Base-by-base conservation (phyloP, 2,329 filamentous ascomycete species). In the Diaporthe aspalathi region DNA sequence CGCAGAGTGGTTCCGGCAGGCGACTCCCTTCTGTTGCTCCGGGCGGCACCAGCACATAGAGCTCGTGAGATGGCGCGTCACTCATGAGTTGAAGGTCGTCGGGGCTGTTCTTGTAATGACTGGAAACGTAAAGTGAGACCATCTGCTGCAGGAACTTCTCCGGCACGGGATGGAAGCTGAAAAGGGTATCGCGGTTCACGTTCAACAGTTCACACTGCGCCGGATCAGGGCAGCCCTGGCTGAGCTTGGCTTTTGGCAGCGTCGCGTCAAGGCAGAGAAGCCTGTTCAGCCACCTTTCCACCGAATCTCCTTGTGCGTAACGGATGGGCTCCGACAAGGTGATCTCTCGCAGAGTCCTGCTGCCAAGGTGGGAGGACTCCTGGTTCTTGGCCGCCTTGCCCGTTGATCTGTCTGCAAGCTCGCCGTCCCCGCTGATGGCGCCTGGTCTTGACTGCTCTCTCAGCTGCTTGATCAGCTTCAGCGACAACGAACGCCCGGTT, bases 61-160 rank as follows among this genome's bases (percentile, higher is more conserved):
- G 89, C 80, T 98, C 95, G 81, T 99, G 96, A 0, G 96, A 95
- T 1, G 96, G 96, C 1, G 96, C 96, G 81, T 99, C 96, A 73
- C 94, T 97, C 94, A 99, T 97, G 70, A 99, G 89, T 80, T 98
- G 96, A n/a, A 99, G 87, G 78, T 99, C 96, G 77, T 99, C 97
- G 0, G 96, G 96, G 0, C 95, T 94, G 83, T 99, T 99, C 83
- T 98, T 98, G 86, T 99, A 98, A 81, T 97, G 94, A 67, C 94
- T 97, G 35, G 96, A 94, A 35, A 99, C 97, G 77, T 98, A 99
- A 2, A 99, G 88, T 0, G 95, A 94, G 83, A 99, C 95, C 94
- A 99, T 98, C 77, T 97, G 94, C 80, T 99, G 96, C 69, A 99
- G 84, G 83, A 99, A 98, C 79, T 95, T 96, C 81, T 99, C 96